phyloP scores from a whole-genome alignment of 768 basidiomycete genomes.

The Tephrocybe sp. region DNA sequence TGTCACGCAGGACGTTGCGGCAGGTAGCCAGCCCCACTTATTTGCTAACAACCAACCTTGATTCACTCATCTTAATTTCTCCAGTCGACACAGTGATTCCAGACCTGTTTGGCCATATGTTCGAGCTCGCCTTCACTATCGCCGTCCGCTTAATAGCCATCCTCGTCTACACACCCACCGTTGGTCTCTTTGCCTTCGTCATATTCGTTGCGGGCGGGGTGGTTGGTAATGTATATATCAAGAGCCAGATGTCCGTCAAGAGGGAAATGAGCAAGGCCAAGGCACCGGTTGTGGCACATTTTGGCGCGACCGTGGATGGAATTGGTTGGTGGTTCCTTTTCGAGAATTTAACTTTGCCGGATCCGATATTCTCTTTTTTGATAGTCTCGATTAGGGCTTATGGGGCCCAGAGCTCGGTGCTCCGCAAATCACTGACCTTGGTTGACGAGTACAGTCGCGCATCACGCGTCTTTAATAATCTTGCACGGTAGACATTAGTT shows the following conservation, averaged over 20 bases:
- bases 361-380: too few relatives aligned
- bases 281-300: conserved; percentile 28
- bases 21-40: conserved; percentile 22
- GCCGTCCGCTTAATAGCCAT: conserved; percentile 9
- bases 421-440: conserved; percentile 38
- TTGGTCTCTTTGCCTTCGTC: conserved; percentile 9
- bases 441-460: conserved; percentile 53
- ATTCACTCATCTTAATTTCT: too few relatives aligned
- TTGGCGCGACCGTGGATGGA: conserved; percentile 58
- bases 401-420: conserved; percentile 51
- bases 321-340: conserved; percentile 25
- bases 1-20: conserved; percentile 62
- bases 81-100: conserved; percentile 47
- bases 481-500: conserved; percentile 17
- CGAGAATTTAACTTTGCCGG: too few relatives aligned
- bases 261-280: conserved; percentile 44
- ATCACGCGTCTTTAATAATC: conserved; percentile 46
- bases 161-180: conserved; percentile 7
- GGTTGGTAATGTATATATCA: conserved; percentile 41
- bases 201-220: conserved; percentile 35
- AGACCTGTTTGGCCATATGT: conserved; percentile 16
- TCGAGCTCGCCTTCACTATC: conserved; percentile 7
- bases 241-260: conserved; percentile 45
- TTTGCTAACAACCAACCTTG: too few relatives aligned
- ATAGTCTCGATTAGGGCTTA: conserved; percentile 63